Conservation (phyloP, 441 rosid genomes). For the Brassica hybrid region DNA sequence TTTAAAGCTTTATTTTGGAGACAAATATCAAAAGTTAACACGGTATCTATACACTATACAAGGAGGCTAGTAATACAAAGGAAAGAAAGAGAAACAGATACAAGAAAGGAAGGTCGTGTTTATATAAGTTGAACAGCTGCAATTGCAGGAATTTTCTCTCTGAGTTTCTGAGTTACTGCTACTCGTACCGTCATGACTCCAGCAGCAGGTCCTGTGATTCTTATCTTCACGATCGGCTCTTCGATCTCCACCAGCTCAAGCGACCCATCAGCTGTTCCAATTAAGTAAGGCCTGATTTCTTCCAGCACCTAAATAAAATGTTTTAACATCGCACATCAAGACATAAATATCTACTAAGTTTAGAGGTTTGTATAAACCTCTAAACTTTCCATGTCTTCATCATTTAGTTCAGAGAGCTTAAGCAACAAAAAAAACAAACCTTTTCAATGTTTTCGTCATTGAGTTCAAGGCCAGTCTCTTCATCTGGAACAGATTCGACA, state of each 20-base stretch:
- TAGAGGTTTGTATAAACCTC: not conserved
- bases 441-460: conserved; percentile 86
- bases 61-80: conserved; percentile 17
- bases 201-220: conserved; percentile 92
- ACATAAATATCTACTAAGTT: not conserved
- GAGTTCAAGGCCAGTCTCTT: conserved; percentile 89
- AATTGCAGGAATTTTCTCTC: conserved; percentile 91
- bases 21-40: not conserved
- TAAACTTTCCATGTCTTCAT: conserved; percentile 59
- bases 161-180: conserved; percentile 83
- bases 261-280: conserved; percentile 91
- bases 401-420: conserved; percentile 39
- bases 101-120: not conserved
- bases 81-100: conserved; percentile 14
- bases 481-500: conserved; percentile 80
- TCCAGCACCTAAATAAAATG: conserved; percentile 71
- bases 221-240: conserved; percentile 83
- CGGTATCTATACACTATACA: conserved; percentile 25
- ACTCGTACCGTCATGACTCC: conserved; percentile 96
- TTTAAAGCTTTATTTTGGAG: not conserved
- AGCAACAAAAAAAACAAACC: conserved; percentile 43
- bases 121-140: conserved; percentile 92
- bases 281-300: conserved; percentile 95
- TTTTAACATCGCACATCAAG: not conserved
- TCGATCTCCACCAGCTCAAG: conserved; percentile 86